Evolutionary conservation across 1,284 basidiomycete genomes (phyloP).

Genomic region (Exsudoporus floridanus): DNA sequence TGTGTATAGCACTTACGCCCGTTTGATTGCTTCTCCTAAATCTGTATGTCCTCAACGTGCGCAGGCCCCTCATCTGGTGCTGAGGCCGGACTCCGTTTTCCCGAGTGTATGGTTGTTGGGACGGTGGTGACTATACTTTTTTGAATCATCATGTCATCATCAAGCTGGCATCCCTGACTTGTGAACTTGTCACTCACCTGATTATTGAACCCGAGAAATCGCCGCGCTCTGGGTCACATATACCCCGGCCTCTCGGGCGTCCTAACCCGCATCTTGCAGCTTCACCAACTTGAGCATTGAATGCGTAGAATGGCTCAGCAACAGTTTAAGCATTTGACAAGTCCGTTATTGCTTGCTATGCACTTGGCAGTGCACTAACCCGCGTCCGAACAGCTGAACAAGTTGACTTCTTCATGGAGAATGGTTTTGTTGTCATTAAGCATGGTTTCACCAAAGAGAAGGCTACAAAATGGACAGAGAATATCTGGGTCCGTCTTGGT

Average conservation of each 20-base stretch:
- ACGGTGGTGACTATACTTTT: neutral
- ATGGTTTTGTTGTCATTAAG: constrained; percentile 56
- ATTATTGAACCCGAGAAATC: neutral
- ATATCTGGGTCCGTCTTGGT: constrained; percentile 50
- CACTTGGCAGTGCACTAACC: neutral
- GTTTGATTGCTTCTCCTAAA: neutral
- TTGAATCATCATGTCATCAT: neutral
- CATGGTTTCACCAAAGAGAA: constrained; percentile 53
- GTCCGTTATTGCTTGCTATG: neutral
- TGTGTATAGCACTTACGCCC: neutral
- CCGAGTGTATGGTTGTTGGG: neutral
- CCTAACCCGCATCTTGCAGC: neutral
- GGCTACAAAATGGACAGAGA: constrained; percentile 44
- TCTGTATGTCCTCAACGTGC: neutral
- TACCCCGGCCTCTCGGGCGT: neutral
- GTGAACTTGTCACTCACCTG: constrained; percentile 3
- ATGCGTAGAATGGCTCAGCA: neutral
- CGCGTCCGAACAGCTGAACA: constrained; percentile 38
- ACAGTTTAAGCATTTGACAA: neutral
- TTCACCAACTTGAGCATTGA: neutral
- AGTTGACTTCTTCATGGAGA: constrained; percentile 52
- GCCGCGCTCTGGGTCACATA: neutral
- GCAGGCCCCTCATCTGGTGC: neutral
- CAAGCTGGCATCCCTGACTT: neutral
- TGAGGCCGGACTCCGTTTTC: neutral